Base-by-base conservation (phyloP, 163 green algal genomes). In the Scenedesmus sp. region DNA sequence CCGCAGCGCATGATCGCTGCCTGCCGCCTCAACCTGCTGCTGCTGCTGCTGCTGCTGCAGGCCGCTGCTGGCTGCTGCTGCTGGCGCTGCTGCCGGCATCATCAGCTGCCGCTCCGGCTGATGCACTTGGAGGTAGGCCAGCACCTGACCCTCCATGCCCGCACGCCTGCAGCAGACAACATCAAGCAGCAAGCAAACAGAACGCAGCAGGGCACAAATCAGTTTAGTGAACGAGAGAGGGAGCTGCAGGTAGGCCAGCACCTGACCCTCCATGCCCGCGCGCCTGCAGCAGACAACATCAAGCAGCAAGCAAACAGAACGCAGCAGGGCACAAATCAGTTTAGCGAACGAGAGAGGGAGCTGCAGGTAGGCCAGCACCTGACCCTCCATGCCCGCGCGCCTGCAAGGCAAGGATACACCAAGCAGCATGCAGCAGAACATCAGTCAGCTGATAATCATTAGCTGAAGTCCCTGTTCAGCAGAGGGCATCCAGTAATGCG, bases 101-200 rank as follows among this genome's bases (percentile, higher is more conserved):
- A 91, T 26, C 55, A 91, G 87, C 56, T 86, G 87, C 56, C 74
- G 64, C 87, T 91, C 87, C 52, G 87, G 73, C 59, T 82, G 74
- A 56, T 91, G 87, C 10, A 91, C 87, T 20, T 84, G 73, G 57
- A 91, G 57, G 55, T 91, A 91, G 4, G 87, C 87, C 74, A 91
- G 9, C 55, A 91, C 87, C 26, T 91, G 87, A 74, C 57, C 87
- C 1, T 91, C 87, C 87, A 91, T 91, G 10, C 87, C 87, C 20
- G 87, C 87, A 46, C 87, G 87, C 87, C 87, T 91, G 74, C 74
- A 76, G 79, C 8, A 12, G 10, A 79, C 13, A 9, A 79, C 12
- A 7, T 34, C 18, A n/a, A 79, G 2, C 73, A 82, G n/a, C 10
- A 26, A 60, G 9, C n/a, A 90, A 18, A 20, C 34, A 62, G 52